A percentile compares a stretch with the other conserved stretches of the same genome.
These are phyloP conservation scores for Cystofilobasidium macerans DNA, from an alignment of 768 basidiomycete species.

Conservation along the genomic window DNA sequence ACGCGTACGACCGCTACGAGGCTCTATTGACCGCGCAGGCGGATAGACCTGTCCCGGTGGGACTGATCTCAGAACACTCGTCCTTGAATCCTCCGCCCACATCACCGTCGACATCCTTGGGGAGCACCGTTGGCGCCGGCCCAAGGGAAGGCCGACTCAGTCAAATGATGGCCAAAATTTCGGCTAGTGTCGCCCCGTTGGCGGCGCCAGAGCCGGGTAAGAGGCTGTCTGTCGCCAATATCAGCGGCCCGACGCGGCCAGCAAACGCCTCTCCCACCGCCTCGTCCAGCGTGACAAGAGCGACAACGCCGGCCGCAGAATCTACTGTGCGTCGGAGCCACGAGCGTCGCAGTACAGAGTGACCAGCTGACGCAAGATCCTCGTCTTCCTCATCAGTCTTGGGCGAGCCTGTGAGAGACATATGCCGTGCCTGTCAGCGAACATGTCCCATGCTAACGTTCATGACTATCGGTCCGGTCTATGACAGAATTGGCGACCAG, in stretches of 20 bases:
- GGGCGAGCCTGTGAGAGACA: neutral
- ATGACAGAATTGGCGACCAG: constrained; percentile 27
- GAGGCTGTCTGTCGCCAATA: neutral
- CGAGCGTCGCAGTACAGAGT: no score
- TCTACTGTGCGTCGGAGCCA: constrained; percentile 1
- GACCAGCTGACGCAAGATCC: no score
- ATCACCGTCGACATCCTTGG: neutral
- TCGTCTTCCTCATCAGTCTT: neutral
- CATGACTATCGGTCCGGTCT: neutral
- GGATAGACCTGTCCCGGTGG: constrained; percentile 23
- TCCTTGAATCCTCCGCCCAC: no score
- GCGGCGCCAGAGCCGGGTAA: neutral
- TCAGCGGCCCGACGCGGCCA: neutral
- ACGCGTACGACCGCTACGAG: constrained; percentile 84
- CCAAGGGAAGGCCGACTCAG: constrained; percentile 1
- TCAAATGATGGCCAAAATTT: constrained; percentile 19
- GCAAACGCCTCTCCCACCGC: neutral
- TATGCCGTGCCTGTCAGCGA: neutral
- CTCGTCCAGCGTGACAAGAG: neutral
- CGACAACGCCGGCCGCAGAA: constrained; percentile 48
- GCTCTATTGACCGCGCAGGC: constrained; percentile 43
- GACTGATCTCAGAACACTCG: no score
- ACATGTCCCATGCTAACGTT: neutral
- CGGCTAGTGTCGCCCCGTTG: neutral
- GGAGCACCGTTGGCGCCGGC: neutral